Conservation (phyloP, 805 yeast species). For the Wickerhamomyces canadensis region DNA sequence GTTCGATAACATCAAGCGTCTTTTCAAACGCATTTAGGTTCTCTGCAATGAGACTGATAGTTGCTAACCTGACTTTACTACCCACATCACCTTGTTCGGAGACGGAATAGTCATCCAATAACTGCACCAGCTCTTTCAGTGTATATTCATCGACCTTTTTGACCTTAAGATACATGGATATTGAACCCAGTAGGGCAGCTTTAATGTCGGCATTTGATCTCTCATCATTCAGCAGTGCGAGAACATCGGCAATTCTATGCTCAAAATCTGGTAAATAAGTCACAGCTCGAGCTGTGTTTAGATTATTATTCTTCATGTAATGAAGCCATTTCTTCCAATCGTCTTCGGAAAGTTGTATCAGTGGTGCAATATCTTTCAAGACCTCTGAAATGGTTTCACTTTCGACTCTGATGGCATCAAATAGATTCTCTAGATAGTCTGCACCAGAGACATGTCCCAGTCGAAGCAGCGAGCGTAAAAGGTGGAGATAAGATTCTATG, state of each 20-base stretch:
- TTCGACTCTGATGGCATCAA: conserved; percentile 17
- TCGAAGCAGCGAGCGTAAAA: conserved; percentile 13
- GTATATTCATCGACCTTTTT: not conserved
- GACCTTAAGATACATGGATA: conserved; percentile 8
- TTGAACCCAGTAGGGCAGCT: conserved; percentile 12
- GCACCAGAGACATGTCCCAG: conserved; percentile 2
- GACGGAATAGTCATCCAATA: conserved; percentile 70
- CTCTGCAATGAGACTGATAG: conserved; percentile 34
- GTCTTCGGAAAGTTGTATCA: conserved; percentile 3
- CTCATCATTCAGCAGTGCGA: conserved; percentile 15
- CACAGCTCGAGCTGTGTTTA: conserved; percentile 32
- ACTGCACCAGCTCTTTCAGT: conserved; percentile 22
- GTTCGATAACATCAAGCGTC: conserved; percentile 16
- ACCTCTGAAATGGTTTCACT: conserved; percentile 6
- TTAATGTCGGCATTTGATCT: conserved; percentile 19
- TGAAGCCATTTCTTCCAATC: conserved; percentile 27
- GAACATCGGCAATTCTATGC: conserved; percentile 5
- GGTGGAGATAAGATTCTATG: conserved; percentile 21
- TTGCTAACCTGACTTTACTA: conserved; percentile 53
- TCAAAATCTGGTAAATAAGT: conserved; percentile 20
- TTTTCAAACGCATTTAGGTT: conserved; percentile 20
- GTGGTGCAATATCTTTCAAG: conserved; percentile 10
- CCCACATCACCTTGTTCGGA: conserved; percentile 94
- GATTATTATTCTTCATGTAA: conserved; percentile 35
- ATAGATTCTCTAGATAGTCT: conserved; percentile 13